Conservation (phyloP, 2,329 filamentous ascomycete genomes). For the Cladosporium sp. region DNA sequence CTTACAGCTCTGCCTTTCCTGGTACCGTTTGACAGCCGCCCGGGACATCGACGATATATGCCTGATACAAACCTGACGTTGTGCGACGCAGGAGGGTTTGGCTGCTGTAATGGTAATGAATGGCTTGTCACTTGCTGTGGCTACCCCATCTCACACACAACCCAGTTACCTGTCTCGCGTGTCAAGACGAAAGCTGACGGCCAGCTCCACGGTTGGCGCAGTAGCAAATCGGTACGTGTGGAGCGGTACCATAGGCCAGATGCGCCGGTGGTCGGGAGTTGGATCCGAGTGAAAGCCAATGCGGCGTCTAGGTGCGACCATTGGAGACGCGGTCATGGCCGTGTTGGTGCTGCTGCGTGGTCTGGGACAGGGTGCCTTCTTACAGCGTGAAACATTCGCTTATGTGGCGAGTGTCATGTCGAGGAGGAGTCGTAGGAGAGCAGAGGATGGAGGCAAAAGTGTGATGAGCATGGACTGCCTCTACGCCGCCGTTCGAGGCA, state of each 20-base stretch:
- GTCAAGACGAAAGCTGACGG: background rate
- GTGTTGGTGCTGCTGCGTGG: background rate
- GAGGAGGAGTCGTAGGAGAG: background rate
- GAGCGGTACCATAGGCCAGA: conserved; percentile 5
- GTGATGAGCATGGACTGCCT: too few species aligned
- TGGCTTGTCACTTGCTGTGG: background rate
- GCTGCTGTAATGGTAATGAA: background rate
- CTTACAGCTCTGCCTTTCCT: background rate
- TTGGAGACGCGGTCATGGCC: background rate
- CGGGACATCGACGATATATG: conserved; percentile 8
- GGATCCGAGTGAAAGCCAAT: conserved; percentile 11
- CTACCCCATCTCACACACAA: too few species aligned
- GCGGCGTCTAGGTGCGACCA: conserved; percentile 6
- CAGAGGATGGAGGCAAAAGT: background rate
- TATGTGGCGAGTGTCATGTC: background rate
- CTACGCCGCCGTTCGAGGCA: too few species aligned
- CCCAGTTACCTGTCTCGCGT: background rate
- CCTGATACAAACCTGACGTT: background rate
- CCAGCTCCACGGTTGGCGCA: conserved; percentile 7
- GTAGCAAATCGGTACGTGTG: background rate
- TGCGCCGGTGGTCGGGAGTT: conserved; percentile 9
- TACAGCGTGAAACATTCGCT: background rate
- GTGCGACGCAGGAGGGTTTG: background rate
- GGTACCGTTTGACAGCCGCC: background rate
- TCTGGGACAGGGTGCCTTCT: background rate